phyloP scores from a whole-genome alignment of 495 filamentous ascomycete genomes.

The Corynascus novoguineensis region DNA sequence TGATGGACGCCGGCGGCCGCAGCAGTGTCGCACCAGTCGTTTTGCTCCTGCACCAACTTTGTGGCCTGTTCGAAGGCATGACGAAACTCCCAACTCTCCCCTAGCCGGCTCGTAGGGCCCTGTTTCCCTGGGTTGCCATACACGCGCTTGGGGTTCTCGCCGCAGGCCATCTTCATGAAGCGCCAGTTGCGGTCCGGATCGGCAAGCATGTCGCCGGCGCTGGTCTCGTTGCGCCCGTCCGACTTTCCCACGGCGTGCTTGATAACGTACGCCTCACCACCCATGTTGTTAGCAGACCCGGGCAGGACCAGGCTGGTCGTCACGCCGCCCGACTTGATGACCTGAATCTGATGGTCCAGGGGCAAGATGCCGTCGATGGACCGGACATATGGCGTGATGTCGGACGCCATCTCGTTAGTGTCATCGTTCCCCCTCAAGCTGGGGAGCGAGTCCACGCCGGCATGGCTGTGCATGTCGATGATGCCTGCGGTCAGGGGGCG shows the following conservation, averaged over 20 bases:
- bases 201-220: constrained; percentile 42
- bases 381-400: constrained; percentile 55
- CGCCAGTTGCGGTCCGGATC: constrained; percentile 48
- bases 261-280: constrained; percentile 59
- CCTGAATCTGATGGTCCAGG: constrained; percentile 48
- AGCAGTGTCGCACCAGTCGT: constrained; percentile 55
- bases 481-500: constrained; percentile 57
- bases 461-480: constrained; percentile 64
- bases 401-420: constrained; percentile 46
- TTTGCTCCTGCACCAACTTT: constrained; percentile 47
- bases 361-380: constrained; percentile 50
- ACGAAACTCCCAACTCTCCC: constrained; percentile 59
- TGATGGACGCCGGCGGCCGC: constrained; percentile 36
- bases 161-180: constrained; percentile 70
- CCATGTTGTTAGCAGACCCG: constrained; percentile 61
- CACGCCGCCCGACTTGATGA: constrained; percentile 64
- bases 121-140: constrained; percentile 42
- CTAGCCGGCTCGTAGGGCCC: constrained; percentile 46
- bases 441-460: constrained; percentile 42
- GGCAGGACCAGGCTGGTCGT: constrained; percentile 62
- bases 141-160: constrained; percentile 56
- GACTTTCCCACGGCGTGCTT: constrained; percentile 51
- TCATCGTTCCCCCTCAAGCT: constrained; percentile 40
- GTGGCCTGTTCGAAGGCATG: constrained; percentile 55
- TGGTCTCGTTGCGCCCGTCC: constrained; percentile 49